Conservation (phyloP, 1,139 yeast genomes). For the Kluyveromyces sp. region DNA sequence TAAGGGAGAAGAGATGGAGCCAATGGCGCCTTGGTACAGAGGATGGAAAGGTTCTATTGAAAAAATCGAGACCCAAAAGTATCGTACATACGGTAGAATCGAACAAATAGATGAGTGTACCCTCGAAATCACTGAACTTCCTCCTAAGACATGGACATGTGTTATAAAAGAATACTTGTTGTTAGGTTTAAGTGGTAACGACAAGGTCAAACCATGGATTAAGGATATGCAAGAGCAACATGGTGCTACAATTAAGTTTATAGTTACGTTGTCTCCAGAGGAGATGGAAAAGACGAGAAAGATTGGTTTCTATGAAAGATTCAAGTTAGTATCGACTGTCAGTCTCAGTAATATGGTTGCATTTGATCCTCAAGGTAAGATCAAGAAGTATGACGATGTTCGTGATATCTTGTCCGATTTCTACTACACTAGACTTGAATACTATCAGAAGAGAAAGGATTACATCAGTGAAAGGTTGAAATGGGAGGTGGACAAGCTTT, state of each 20-base stretch:
- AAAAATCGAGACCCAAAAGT: constrained; percentile 55
- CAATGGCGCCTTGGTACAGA: constrained; percentile 89
- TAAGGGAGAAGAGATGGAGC: constrained; percentile 61
- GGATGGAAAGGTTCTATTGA: constrained; percentile 91
- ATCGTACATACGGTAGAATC: constrained; percentile 67
- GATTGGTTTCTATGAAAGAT: constrained; percentile 75
- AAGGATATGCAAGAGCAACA: constrained; percentile 95
- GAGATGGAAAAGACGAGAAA: constrained; percentile 76
- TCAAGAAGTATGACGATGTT: constrained; percentile 69
- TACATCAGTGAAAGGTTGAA: constrained; percentile 60
- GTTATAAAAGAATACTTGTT: constrained; percentile 79
- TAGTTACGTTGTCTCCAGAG: constrained; percentile 62
- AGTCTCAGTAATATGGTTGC: constrained; percentile 88
- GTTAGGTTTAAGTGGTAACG: constrained; percentile 65
- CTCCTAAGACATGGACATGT: constrained; percentile 88
- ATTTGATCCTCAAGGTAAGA: constrained; percentile 86
- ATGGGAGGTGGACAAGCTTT: constrained; percentile 63
- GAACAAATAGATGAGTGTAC: constrained; percentile 76
- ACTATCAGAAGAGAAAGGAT: constrained; percentile 87
- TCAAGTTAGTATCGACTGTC: constrained; percentile 64
- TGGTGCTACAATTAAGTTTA: constrained; percentile 69
- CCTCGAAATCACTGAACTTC: constrained; percentile 85
- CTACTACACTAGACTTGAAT: constrained; percentile 79
- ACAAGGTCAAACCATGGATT: constrained; percentile 73
- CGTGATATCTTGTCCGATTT: constrained; percentile 78